Evolutionary conservation across 2,329 filamentous ascomycete species (phyloP).

Genomic region (Apiospora pterosperma): DNA sequence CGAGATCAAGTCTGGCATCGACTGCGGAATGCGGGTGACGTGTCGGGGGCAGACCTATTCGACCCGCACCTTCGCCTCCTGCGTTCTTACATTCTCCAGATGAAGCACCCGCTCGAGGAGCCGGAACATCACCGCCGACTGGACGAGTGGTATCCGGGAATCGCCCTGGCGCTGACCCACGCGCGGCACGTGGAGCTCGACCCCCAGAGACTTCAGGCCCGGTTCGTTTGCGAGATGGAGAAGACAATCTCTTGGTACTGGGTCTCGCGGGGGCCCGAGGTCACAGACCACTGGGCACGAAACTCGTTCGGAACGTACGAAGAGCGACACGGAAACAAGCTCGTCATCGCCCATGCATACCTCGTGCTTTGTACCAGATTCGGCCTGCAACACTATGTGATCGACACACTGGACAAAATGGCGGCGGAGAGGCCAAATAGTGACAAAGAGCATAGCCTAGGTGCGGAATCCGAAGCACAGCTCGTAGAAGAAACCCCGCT

Average conservation of each 20-base stretch:
- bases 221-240: conserved; percentile 26
- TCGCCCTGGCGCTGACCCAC: conserved; percentile 34
- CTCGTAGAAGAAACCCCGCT: conserved; percentile 22
- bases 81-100: conserved; percentile 29
- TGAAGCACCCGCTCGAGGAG: conserved; percentile 30
- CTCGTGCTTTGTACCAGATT: conserved; percentile 30
- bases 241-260: conserved; percentile 28
- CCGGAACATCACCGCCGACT: conserved; percentile 33
- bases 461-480: not conserved
- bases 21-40: not conserved
- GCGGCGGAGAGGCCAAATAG: not conserved
- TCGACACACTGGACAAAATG: conserved; percentile 15
- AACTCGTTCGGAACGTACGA: conserved; percentile 29
- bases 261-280: conserved; percentile 18
- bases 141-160: conserved; percentile 36
- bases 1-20: conserved; percentile 3
- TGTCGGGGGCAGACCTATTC: conserved; percentile 12
- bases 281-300: conserved; percentile 30
- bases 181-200: conserved; percentile 25
- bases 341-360: conserved; percentile 27
- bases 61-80: conserved; percentile 29
- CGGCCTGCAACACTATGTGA: conserved; percentile 25
- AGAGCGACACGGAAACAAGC: conserved; percentile 23
- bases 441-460: not conserved
- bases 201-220: conserved; percentile 9